phyloP scores from a whole-genome alignment of 768 basidiomycete species.

The Megacollybia marginata region DNA sequence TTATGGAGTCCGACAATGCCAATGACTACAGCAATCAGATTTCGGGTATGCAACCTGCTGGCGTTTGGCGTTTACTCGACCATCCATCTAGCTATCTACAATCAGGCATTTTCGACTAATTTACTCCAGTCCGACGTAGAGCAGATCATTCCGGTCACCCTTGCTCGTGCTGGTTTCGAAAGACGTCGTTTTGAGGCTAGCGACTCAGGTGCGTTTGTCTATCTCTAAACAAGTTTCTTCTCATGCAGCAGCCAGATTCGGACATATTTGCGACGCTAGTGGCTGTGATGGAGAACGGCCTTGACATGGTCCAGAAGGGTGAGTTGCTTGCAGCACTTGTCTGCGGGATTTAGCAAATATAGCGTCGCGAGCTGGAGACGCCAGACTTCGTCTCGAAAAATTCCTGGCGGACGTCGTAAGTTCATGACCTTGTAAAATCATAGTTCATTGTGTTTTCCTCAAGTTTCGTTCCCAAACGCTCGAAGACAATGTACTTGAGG shows the following conservation, averaged over 20 bases:
- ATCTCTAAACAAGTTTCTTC: not conserved
- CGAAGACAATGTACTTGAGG: slow-evolving; percentile 44
- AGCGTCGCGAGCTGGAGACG: slow-evolving; percentile 68
- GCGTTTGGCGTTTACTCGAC: not conserved
- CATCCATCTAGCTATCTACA: slow-evolving; percentile 41
- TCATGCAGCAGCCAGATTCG: slow-evolving; percentile 25
- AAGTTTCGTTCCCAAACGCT: slow-evolving; percentile 46
- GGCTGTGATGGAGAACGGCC: slow-evolving; percentile 53
- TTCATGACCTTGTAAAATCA: slow-evolving; percentile 7
- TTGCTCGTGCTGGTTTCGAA: slow-evolving; percentile 61
- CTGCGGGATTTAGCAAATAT: not conserved
- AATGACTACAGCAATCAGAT: slow-evolving; percentile 16
- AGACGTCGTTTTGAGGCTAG: slow-evolving; percentile 44
- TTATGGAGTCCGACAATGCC: slow-evolving; percentile 22
- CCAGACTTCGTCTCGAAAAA: slow-evolving; percentile 75
- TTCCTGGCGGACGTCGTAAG: slow-evolving; percentile 71
- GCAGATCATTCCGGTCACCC: slow-evolving; percentile 53
- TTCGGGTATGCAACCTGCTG: not conserved
- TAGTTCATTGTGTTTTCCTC: not conserved
- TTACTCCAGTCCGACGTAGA: slow-evolving; percentile 54
- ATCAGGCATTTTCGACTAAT: slow-evolving; percentile 46
- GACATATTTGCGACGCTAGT: slow-evolving; percentile 46
- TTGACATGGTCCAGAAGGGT: slow-evolving; percentile 57
- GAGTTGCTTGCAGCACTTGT: slow-evolving; percentile 4
- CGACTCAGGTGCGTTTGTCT: slow-evolving; percentile 27